Conservation (phyloP, 148 eudicot species). For the Silene conica region DNA sequence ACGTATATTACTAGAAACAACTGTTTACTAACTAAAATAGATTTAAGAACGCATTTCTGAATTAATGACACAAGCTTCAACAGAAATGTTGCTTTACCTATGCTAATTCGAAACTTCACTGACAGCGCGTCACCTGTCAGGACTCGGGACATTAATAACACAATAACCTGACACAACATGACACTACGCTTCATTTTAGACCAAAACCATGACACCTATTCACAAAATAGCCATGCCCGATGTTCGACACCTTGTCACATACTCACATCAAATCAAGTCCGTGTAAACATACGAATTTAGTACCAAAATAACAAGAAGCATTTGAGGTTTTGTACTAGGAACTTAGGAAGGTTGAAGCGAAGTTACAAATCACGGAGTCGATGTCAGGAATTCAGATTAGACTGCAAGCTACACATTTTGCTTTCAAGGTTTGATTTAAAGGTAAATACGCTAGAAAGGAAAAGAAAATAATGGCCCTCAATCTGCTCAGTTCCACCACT, state of each 20-base stretch:
- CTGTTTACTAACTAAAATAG: neutral
- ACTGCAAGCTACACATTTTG: too few species aligned
- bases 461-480: too few species aligned
- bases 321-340: neutral
- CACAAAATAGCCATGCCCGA: neutral
- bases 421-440: too few species aligned
- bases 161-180: neutral
- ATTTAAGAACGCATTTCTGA: neutral
- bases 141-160: too few species aligned
- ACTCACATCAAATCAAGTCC: neutral
- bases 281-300: neutral
- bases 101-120: neutral
- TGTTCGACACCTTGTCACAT: neutral
- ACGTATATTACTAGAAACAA: too few species aligned
- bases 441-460: too few species aligned
- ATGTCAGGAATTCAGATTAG: too few species aligned
- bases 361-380: neutral
- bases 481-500: too few species aligned
- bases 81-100: neutral
- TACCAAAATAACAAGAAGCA: neutral
- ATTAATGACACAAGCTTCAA: neutral
- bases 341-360: neutral
- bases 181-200: neutral
- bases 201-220: neutral
- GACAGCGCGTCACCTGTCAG: neutral